These are phyloP conservation scores for Coleophoma cylindrospora DNA, from an alignment of 2,329 filamentous ascomycete genomes.

Conservation along the genomic window DNA sequence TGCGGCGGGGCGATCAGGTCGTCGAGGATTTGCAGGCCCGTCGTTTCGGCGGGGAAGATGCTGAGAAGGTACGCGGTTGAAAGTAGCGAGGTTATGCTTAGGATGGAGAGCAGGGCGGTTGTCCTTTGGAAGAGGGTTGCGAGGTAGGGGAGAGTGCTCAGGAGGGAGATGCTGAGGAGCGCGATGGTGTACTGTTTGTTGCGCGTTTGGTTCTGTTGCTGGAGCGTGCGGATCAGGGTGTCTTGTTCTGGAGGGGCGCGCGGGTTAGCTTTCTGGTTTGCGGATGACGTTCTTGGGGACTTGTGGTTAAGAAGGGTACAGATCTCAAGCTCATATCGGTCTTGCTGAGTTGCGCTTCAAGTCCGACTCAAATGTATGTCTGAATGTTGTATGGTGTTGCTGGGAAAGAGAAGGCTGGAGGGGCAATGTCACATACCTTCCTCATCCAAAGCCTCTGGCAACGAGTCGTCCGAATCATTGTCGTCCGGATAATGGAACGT, in stretches of 20 bases:
- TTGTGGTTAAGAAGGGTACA: not conserved
- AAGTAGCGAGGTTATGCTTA: constrained; percentile 58
- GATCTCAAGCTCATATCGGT: too few species aligned
- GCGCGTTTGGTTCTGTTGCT: constrained; percentile 47
- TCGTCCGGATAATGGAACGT: constrained; percentile 72
- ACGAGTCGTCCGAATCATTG: constrained; percentile 44
- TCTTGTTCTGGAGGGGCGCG: constrained; percentile 51
- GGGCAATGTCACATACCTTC: constrained; percentile 47
- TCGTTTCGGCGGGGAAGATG: constrained; percentile 46
- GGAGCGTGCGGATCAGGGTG: constrained; percentile 50
- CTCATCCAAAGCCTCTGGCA: constrained; percentile 66
- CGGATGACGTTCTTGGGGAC: not conserved
- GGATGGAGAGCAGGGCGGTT: constrained; percentile 35
- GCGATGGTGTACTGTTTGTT: constrained; percentile 52
- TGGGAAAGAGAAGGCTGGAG: not conserved
- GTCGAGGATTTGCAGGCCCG: constrained; percentile 48
- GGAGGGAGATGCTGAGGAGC: constrained; percentile 56
- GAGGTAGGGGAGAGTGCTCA: constrained; percentile 51
- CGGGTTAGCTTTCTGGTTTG: constrained; percentile 18
- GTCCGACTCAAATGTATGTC: not conserved
- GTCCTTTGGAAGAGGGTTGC: constrained; percentile 35
- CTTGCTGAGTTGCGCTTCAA: too few species aligned
- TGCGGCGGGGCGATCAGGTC: constrained; percentile 26
- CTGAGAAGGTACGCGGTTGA: constrained; percentile 58
- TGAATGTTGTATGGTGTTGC: not conserved